These are phyloP conservation scores for Adansonia digitata DNA, from an alignment of 345 rosid species.

Conservation along the genomic window DNA sequence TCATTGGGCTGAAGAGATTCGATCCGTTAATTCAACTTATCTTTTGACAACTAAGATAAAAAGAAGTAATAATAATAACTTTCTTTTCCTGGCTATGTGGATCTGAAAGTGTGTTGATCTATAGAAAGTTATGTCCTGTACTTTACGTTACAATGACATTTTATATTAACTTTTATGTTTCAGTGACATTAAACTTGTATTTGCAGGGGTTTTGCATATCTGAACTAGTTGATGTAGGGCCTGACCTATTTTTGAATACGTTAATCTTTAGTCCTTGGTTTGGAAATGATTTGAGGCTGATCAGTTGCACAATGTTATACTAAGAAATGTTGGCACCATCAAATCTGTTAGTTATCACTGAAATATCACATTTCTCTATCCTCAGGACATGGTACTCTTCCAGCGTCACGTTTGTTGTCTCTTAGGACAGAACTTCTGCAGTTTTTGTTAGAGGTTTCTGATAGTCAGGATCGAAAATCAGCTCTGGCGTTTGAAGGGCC, in stretches of 20 bases:
- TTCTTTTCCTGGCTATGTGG: background rate
- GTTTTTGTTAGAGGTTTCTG: conserved; percentile 74
- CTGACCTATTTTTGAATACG: background rate
- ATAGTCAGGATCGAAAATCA: conserved; percentile 33
- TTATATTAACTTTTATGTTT: background rate
- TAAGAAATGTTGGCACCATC: background rate
- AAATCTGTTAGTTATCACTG: conserved; percentile 2
- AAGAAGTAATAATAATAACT: background rate
- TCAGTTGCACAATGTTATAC: background rate
- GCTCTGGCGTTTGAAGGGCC: conserved; percentile 28
- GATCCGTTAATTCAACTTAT: background rate
- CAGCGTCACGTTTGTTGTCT: conserved; percentile 59
- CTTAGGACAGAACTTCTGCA: conserved; percentile 77
- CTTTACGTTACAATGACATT: background rate
- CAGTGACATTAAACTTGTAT: background rate
- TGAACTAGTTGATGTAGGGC: background rate
- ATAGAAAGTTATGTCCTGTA: background rate
- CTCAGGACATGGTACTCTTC: conserved; percentile 83
- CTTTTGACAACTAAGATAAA: background rate
- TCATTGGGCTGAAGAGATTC: background rate
- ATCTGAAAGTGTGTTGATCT: background rate
- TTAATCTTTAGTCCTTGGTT: background rate
- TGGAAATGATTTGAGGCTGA: background rate
- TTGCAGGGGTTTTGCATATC: background rate
- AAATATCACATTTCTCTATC: conserved; percentile 17